Evolutionary conservation across 2,329 filamentous ascomycete species (phyloP).

Genomic region (Aureobasidium sp.): DNA sequence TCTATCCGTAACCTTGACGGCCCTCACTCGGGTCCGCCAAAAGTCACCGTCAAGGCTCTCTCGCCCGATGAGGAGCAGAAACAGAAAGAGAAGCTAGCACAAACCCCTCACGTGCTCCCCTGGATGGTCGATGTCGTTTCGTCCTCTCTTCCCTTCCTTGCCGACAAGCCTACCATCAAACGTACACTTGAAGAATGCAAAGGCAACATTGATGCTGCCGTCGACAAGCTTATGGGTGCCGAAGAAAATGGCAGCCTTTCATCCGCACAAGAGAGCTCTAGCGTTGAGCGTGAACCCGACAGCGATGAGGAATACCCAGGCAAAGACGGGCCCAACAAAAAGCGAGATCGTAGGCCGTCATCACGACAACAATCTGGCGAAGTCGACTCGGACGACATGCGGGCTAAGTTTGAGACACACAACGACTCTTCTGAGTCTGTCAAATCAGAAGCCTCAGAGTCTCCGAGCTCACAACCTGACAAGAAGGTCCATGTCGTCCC

Average conservation of each 20-base stretch:
- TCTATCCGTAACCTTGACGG: slow-evolving; percentile 55
- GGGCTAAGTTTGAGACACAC: slow-evolving; percentile 24
- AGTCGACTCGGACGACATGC: slow-evolving; percentile 23
- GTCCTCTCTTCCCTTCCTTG: slow-evolving; percentile 43
- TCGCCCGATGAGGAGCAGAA: slow-evolving; percentile 34
- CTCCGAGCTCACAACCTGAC: slow-evolving; percentile 4
- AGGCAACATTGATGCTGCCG: slow-evolving; percentile 47
- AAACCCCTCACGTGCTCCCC: slow-evolving; percentile 37
- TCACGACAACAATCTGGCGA: slow-evolving; percentile 28
- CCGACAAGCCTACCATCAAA: slow-evolving; percentile 44
- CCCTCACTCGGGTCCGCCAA: slow-evolving; percentile 49
- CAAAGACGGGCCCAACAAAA: slow-evolving; percentile 44
- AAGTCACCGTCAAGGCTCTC: slow-evolving; percentile 34
- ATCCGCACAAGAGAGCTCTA: slow-evolving; percentile 39
- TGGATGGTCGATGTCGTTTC: slow-evolving; percentile 50
- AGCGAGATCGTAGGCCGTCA: slow-evolving; percentile 39
- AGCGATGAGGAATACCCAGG: slow-evolving; percentile 39
- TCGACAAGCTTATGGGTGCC: slow-evolving; percentile 44
- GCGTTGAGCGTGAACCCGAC: slow-evolving; percentile 44
- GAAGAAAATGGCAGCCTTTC: slow-evolving; percentile 36
- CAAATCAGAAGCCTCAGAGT: slow-evolving; percentile 24
- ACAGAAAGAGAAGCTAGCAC: slow-evolving; percentile 30
- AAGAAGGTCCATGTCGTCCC: slow-evolving; percentile 11
- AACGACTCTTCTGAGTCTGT: slow-evolving; percentile 29
- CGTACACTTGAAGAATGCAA: slow-evolving; percentile 45